Conservation (phyloP, 768 basidiomycete genomes). For the Wakefieldia striispora region DNA sequence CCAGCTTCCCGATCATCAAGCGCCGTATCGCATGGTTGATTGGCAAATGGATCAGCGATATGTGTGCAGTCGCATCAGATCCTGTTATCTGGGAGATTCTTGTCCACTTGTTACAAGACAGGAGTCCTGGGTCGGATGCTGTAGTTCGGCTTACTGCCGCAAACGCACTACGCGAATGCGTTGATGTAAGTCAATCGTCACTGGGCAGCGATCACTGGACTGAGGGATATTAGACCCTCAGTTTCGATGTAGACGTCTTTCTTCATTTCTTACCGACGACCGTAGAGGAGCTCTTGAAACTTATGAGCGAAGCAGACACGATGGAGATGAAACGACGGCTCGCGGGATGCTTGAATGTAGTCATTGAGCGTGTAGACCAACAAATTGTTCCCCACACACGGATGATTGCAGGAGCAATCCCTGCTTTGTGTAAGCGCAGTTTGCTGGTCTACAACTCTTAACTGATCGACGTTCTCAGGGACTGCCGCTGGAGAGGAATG, state of each 20-base stretch:
- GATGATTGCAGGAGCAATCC: constrained; percentile 62
- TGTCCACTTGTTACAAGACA: constrained; percentile 69
- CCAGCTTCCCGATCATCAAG: constrained; percentile 87
- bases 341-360: constrained; percentile 61
- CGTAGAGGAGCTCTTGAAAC: constrained; percentile 62
- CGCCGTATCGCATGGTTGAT: constrained; percentile 94
- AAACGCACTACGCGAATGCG: constrained; percentile 73
- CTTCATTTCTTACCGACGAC: constrained; percentile 62
- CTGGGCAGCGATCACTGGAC: constrained; percentile 1
- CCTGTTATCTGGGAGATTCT: constrained; percentile 78
- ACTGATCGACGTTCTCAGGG: constrained; percentile 47
- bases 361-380: constrained; percentile 52
- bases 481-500: constrained; percentile 62
- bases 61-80: constrained; percentile 57
- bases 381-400: constrained; percentile 69
- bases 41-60: constrained; percentile 82
- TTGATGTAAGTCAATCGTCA: constrained; percentile 63
- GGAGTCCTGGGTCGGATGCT: constrained; percentile 67
- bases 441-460: neutral
- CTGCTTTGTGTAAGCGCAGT: constrained; percentile 60
- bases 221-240: constrained; percentile 47
- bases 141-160: constrained; percentile 89
- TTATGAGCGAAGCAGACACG: constrained; percentile 72
- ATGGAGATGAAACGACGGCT: constrained; percentile 76
- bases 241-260: constrained; percentile 63